A percentile compares a stretch with the other conserved stretches of the same genome.
Conservation (phyloP, 2,329 filamentous ascomycete species). For the Stemphylium lycopersici region DNA sequence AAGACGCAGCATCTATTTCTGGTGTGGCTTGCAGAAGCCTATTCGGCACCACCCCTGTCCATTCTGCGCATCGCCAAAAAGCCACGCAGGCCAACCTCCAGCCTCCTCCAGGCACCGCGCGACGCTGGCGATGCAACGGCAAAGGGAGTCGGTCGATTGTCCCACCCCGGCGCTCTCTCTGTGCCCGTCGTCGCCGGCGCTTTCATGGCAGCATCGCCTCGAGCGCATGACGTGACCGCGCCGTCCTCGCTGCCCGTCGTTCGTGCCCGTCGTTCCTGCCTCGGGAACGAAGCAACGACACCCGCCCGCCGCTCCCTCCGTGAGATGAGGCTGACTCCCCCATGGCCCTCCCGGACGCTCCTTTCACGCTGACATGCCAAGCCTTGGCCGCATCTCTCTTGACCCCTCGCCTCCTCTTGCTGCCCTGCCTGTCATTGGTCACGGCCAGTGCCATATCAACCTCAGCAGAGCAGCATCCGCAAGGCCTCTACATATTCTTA, state of each 20-base stretch:
- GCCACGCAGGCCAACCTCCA: constrained; percentile 27
- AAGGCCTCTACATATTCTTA: constrained; percentile 41
- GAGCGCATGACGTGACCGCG: constrained; percentile 1
- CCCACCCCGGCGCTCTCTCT: constrained; percentile 28
- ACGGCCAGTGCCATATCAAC: constrained; percentile 2
- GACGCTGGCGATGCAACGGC: constrained; percentile 19
- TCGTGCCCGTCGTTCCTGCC: constrained; percentile 24
- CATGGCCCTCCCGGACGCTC: not conserved
- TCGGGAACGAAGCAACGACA: constrained; percentile 23
- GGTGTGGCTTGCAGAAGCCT: constrained; percentile 50
- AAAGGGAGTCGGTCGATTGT: constrained; percentile 27
- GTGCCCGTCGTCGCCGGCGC: not conserved
- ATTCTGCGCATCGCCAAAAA: constrained; percentile 34
- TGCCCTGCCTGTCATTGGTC: not conserved
- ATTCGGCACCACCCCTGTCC: constrained; percentile 39
- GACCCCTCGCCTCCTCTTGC: not conserved
- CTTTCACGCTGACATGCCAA: not conserved
- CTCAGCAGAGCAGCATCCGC: constrained; percentile 20
- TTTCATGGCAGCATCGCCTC: constrained; percentile 8
- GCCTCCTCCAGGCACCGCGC: constrained; percentile 33
- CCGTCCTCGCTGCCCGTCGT: constrained; percentile 22
- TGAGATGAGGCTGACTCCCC: constrained; percentile 12
- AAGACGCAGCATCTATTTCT: constrained; percentile 44
- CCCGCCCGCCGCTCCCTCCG: constrained; percentile 14
- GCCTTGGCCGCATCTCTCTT: not conserved